A percentile compares a stretch with the other conserved stretches of the same genome.
These are phyloP conservation scores for Colletotrichum australisinense DNA, from an alignment of 2,329 filamentous ascomycete species.

Conservation along the genomic window DNA sequence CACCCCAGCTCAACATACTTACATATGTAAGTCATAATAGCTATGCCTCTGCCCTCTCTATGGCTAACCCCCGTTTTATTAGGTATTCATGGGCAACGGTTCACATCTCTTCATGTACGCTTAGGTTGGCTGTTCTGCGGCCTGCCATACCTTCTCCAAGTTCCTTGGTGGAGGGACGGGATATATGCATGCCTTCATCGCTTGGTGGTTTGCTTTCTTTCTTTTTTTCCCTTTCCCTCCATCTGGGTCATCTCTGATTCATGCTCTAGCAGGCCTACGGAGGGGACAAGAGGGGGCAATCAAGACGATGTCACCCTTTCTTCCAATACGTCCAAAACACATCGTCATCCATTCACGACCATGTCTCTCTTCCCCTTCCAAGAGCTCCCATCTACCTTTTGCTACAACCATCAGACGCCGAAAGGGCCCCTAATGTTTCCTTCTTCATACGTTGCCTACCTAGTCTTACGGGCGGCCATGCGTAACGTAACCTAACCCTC, in stretches of 20 bases:
- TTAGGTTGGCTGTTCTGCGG: background rate
- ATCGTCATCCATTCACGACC: background rate
- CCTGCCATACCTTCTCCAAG: background rate
- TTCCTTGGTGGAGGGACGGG: background rate
- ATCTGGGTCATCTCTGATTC: background rate
- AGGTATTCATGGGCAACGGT: background rate
- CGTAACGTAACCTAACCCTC: background rate
- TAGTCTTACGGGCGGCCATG: background rate
- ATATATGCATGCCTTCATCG: background rate
- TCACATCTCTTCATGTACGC: background rate
- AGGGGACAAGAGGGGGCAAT: background rate
- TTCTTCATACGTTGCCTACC: background rate
- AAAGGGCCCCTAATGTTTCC: background rate
- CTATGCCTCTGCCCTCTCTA: background rate
- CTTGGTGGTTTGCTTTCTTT: background rate
- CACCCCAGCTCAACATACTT: slow-evolving; percentile 10
- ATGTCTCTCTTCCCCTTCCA: background rate
- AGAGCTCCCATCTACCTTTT: background rate
- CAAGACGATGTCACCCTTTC: background rate
- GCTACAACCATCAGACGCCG: background rate
- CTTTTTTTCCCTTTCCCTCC: background rate
- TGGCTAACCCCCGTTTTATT: background rate
- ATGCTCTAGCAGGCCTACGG: background rate
- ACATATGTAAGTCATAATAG: slow-evolving; percentile 37
- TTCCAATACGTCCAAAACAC: background rate